These are phyloP conservation scores for Monosporascus sp. DNA, from an alignment of 2,329 filamentous ascomycete genomes.

Conservation along the genomic window DNA sequence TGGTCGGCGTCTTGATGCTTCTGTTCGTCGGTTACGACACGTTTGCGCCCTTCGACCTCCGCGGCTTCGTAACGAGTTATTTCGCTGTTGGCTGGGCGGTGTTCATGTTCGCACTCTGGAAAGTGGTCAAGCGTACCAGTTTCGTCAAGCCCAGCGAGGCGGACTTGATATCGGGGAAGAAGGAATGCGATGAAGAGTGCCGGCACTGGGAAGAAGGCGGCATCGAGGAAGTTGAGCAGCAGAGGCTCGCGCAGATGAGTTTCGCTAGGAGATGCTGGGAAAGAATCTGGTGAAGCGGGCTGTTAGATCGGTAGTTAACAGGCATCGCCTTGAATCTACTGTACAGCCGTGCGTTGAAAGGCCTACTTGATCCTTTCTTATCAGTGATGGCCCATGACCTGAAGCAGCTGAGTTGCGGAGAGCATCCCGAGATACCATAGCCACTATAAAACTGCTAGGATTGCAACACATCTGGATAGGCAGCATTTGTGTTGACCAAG, in stretches of 20 bases:
- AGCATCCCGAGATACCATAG: too few relatives aligned
- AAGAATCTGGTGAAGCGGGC: conserved; percentile 29
- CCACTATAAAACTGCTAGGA: too few relatives aligned
- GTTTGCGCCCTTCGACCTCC: conserved; percentile 44
- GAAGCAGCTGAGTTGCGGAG: too few relatives aligned
- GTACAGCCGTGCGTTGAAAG: background rate
- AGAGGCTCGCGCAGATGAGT: conserved; percentile 30
- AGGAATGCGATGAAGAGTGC: conserved; percentile 57
- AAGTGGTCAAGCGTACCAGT: conserved; percentile 57
- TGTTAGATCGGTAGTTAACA: background rate
- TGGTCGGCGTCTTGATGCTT: conserved; percentile 42
- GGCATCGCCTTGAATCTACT: background rate
- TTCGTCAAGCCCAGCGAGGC: conserved; percentile 50
- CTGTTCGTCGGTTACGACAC: conserved; percentile 53
- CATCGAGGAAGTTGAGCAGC: conserved; percentile 39
- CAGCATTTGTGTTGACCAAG: too few relatives aligned
- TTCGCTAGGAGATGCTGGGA: conserved; percentile 33
- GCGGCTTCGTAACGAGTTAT: conserved; percentile 48
- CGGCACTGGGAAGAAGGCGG: conserved; percentile 39
- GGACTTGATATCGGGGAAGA: conserved; percentile 57
- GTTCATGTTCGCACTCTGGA: conserved; percentile 60
- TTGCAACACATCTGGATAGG: too few relatives aligned
- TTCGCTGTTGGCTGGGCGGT: conserved; percentile 49
- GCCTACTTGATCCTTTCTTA: background rate
- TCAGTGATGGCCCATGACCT: background rate